Base-by-base conservation (phyloP, 768 basidiomycete genomes). In the Lactarius tabidus region DNA sequence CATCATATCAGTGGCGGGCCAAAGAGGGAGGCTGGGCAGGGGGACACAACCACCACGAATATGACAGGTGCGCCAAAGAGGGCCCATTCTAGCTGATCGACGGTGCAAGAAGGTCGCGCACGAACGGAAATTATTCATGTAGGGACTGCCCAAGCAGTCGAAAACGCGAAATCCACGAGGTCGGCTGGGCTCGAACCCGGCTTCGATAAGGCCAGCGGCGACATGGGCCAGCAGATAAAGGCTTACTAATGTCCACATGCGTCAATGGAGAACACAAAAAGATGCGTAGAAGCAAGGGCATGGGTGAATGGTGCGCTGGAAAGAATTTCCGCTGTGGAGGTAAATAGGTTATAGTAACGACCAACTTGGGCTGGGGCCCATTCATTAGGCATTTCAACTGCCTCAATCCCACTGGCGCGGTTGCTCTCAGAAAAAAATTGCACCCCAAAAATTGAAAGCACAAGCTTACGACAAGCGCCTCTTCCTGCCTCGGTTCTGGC, bases 391-490 rank as follows among this genome's bases (percentile, higher is more conserved):
- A 62, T 58, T 43, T 65, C 54, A 62, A 60, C n/a, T 45, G 18
- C 38, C 43, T 76, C 72, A 81, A 63, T 82, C 81, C 79, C 81
- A 81, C 80, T 82, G 68, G 51, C 72, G 69, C 70, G n/a, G 59
- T 67, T 60, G 67, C 70, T 71, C 71, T 76, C 74, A 73, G 72
- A 59, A 41, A 36, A 31, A 51, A 65, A 61, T 64, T 23, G 68
- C 31, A 59, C 62, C 57, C 65, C 56, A 52, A 29, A 61, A 62
- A 20, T 58, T 63, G 58, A 63, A 68, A 62, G 66, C 65, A 71
- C 69, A 71, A 65, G 75, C 81, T 72, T 69, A 82, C 81, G 79
- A 83, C 79, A 69, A 81, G 75, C 59, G 65, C 70, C 59, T 76
- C 78, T 70, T 80, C 76, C 70, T 77, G 74, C 67, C 74, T 74